A percentile compares a stretch with the other conserved stretches of the same genome.
These are phyloP conservation scores for Bocquillonia castaneifolia DNA, from an alignment of 441 rosid species.

Conservation along the genomic window DNA sequence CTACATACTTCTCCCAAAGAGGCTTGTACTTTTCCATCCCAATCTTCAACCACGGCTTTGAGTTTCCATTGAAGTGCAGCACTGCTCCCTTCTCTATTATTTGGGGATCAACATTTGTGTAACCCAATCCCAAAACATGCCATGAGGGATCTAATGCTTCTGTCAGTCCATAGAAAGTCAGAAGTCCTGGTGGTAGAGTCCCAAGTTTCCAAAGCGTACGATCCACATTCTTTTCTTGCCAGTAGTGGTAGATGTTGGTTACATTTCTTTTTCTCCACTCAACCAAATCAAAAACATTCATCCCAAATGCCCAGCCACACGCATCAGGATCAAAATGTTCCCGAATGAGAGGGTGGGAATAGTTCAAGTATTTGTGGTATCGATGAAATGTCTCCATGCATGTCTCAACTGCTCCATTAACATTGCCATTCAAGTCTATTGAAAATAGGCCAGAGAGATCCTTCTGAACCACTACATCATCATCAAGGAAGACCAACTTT, in stretches of 20 bases:
- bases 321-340: conserved; percentile 91
- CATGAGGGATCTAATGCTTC: conserved; percentile 72
- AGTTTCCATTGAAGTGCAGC: conserved; percentile 86
- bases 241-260: conserved; percentile 76
- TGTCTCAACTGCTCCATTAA: conserved; percentile 95
- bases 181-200: conserved; percentile 84
- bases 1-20: conserved; percentile 82
- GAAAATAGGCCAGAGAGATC: conserved; percentile 54
- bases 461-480: conserved; percentile 83
- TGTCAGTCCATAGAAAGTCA: conserved; percentile 84
- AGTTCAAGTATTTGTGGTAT: conserved; percentile 51
- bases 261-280: conserved; percentile 91
- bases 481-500: conserved; percentile 83
- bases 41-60: conserved; percentile 95
- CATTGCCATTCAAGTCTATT: conserved; percentile 56
- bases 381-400: conserved; percentile 96
- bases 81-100: conserved; percentile 86
- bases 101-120: conserved; percentile 69
- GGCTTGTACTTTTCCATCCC: conserved; percentile 92
- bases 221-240: conserved; percentile 89
- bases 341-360: conserved; percentile 68
- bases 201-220: conserved; percentile 95
- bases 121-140: conserved; percentile 90
- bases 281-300: conserved; percentile 88
- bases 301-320: conserved; percentile 98